Evolutionary conservation across 495 filamentous ascomycete genomes (phyloP), one percentile per base, ranked within the genome.

Genomic region (Neurospora sp.): DNA sequence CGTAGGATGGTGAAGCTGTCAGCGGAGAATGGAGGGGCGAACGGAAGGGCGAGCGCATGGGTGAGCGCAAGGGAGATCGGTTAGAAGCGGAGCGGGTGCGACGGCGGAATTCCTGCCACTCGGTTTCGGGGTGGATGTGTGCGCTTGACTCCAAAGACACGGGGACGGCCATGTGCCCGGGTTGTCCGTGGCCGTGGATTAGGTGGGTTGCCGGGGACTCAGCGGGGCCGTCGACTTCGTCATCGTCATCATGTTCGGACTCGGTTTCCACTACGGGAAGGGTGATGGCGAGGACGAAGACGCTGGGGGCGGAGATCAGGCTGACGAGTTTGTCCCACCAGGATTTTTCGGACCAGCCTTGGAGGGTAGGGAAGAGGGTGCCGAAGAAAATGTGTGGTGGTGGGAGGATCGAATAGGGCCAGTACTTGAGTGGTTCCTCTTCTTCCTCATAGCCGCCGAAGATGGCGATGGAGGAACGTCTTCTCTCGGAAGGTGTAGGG

Each of bases 231-330:
- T 72, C 38, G 1, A 59, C 71, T 11, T 82, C 81, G n/a, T 89
- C 86, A 2, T 85, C 81, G 4, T 88, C 83, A 39, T 86, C 85
- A 12, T 88, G 84, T 10, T 86, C 81, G 46, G 75, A 69, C 40
- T 88, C 87, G 0, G 79, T 81, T 72, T 98, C 94, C 10, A 97
- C 90, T 0, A 98, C 94, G 4, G 96, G 96, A n/a, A 99, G 79
- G 0, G 96, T 98, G 41, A 96, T 90, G 0, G 94, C 94, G 12
- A 99, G 86, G 6, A 97, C 84, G 71, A 99, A 94, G 39, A 98
- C 92, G 77, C 91, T 97, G 5, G 96, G 94, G 4, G 93, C 91
- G 6, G 94, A 93, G 71, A 96, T 84, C 14, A 97, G 73, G 35
- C 93, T 93, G 18, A 98, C 79, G 18, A 92, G 76, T 74, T 92